These are phyloP conservation scores for Lentinula sp. DNA, from an alignment of 768 basidiomycete genomes.

Conservation along the genomic window DNA sequence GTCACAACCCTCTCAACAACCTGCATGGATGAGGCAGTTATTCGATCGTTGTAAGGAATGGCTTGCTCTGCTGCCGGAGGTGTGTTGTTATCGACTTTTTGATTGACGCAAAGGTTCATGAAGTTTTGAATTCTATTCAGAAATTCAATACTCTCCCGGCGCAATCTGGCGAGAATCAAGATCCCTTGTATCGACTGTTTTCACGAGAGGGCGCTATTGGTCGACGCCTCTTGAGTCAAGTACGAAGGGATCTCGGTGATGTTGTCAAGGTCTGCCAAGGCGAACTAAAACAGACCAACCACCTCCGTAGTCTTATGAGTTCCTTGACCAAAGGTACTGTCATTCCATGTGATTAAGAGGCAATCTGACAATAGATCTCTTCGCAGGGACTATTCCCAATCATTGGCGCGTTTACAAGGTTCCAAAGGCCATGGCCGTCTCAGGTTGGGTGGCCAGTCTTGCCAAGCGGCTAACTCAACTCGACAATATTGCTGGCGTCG, in stretches of 20 bases:
- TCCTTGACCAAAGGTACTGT: slow-evolving; percentile 75
- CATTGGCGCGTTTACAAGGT: slow-evolving; percentile 93
- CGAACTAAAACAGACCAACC: slow-evolving; percentile 91
- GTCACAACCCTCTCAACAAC: slow-evolving; percentile 65
- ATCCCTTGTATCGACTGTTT: slow-evolving; percentile 87
- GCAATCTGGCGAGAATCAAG: slow-evolving; percentile 64
- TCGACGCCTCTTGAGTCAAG: slow-evolving; percentile 66
- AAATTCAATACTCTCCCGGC: slow-evolving; percentile 59
- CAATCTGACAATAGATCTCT: slow-evolving; percentile 9
- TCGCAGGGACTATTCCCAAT: slow-evolving; percentile 74
- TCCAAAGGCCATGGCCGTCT: slow-evolving; percentile 71
- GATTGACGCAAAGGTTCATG: not conserved
- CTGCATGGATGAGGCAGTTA: slow-evolving; percentile 91
- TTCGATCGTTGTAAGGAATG: slow-evolving; percentile 81
- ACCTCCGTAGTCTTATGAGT: slow-evolving; percentile 87
- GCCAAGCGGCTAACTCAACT: slow-evolving; percentile 79
- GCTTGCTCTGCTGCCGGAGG: slow-evolving; percentile 70
- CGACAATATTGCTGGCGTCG: slow-evolving; percentile 58
- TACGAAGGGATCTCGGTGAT: slow-evolving; percentile 75
- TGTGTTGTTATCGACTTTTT: slow-evolving; percentile 20
- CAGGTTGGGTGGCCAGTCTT: slow-evolving; percentile 83
- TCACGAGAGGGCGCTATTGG: slow-evolving; percentile 82
- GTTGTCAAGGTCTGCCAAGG: slow-evolving; percentile 84
- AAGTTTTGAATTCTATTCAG: slow-evolving; percentile 25
- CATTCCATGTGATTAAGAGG: not conserved